Conservation (phyloP, 805 yeast genomes). For the Spathaspora arborariae region DNA sequence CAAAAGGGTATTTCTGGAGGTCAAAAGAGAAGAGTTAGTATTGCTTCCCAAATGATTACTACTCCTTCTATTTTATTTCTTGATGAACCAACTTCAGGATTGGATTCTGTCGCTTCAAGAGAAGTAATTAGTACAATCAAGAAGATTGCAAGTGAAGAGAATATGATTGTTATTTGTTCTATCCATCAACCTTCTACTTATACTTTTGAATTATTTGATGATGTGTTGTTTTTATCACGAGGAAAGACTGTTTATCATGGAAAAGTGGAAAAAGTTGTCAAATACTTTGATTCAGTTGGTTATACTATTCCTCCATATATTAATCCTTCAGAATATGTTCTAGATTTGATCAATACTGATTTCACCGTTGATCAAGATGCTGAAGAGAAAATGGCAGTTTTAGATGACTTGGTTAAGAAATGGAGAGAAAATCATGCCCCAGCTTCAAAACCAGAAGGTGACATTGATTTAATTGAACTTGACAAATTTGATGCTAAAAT, state of each 20-base stretch:
- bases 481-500: neutral
- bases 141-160: constrained; percentile 32
- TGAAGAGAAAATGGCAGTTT: constrained; percentile 1
- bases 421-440: neutral
- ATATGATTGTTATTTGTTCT: constrained; percentile 46
- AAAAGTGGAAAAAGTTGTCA: constrained; percentile 8
- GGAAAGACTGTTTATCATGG: constrained; percentile 22
- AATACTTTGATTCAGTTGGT: constrained; percentile 18
- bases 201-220: constrained; percentile 33
- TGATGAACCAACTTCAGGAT: constrained; percentile 61
- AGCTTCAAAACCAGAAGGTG: neutral
- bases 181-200: constrained; percentile 49
- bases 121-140: constrained; percentile 46
- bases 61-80: constrained; percentile 40
- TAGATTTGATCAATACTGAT: constrained; percentile 28
- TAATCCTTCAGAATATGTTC: constrained; percentile 25
- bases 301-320: constrained; percentile 14
- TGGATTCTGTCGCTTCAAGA: constrained; percentile 55
- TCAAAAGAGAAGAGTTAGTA: constrained; percentile 18
- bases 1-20: constrained; percentile 22
- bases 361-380: constrained; percentile 10
- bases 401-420: constrained; percentile 2
- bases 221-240: constrained; percentile 17
- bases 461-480: neutral
- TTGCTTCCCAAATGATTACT: constrained; percentile 17